Base-by-base conservation (phyloP, 208 protist species). In the Trypanosoma brucei region DNA sequence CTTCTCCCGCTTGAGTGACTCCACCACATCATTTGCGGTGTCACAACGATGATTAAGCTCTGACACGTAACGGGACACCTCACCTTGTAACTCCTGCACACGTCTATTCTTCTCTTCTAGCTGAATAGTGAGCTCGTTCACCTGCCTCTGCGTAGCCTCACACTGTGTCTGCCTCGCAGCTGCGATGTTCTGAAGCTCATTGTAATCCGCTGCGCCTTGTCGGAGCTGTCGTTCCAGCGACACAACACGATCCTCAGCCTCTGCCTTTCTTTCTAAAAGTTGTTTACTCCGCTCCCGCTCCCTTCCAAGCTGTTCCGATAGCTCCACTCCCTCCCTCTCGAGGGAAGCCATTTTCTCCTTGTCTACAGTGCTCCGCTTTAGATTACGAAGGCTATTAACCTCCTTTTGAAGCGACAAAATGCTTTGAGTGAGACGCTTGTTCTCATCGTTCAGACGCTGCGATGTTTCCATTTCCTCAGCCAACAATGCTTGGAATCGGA, bases 401-500 rank as follows among this genome's bases (percentile, higher is more conserved):
- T 86, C 61, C 35, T 36, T 57, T 50, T 77, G 72, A 6, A 86
- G 45, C 2, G 34, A 30, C 4, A 36, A 56, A 31, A 84, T 50
- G 31, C 67, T 65, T 1, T 44, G 50, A 13, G 55, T 48, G 55
- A 84, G 63, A 2, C 33, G 13, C 1, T 64, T 35, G 39, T 84
- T 89, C 38, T 79, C 67, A 3, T 65, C 44, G 33, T 70, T 61
- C 22, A 92, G 58, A 33, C n/a, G 37, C 7, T 62, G 42, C 5
- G 63, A 69, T 7, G 46, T 59, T 46, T 81, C 72, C 83, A 90
- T 87, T 68, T 90, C 83, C 48, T 84, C 81, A 2, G 81, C 80
- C 6, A 90, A 62, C 54, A 82, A 71, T 39, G 70, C 72, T 57
- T 93, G 83, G 45, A 89, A 86, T 31, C 79, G 81, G 11, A 91